These are phyloP conservation scores for Aspergillus cavernicola DNA, from an alignment of 495 filamentous ascomycete genomes.

Conservation along the genomic window DNA sequence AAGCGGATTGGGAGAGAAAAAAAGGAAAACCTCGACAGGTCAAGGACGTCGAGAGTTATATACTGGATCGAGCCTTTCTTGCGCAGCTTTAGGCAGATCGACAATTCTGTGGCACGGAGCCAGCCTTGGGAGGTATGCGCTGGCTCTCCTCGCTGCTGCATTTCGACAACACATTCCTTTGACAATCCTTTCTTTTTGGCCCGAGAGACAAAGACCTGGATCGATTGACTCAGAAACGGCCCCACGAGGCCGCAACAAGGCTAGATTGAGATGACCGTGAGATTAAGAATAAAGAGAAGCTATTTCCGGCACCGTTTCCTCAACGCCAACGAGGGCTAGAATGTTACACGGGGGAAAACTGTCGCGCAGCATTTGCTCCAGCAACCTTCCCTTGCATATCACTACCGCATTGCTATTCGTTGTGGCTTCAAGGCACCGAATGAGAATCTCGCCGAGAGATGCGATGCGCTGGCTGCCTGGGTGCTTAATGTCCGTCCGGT, in stretches of 20 bases:
- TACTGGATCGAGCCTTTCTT: constrained; percentile 1
- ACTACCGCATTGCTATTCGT: neutral
- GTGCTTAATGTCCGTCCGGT: neutral
- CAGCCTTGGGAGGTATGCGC: constrained; percentile 14
- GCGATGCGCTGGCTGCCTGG: constrained; percentile 8
- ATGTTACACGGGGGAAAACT: constrained; percentile 6
- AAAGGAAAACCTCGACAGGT: constrained; percentile 2
- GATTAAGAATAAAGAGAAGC: neutral
- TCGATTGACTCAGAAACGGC: neutral
- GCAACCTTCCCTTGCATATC: constrained; percentile 6
- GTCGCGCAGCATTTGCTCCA: constrained; percentile 7
- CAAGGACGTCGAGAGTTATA: constrained; percentile 9
- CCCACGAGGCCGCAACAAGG: neutral
- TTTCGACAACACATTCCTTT: constrained; percentile 21
- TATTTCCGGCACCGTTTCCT: neutral
- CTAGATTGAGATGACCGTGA: neutral
- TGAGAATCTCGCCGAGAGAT: constrained; percentile 7
- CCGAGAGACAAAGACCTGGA: neutral
- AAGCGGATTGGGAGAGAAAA: constrained; percentile 14
- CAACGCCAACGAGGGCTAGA: neutral
- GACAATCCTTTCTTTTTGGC: constrained; percentile 9
- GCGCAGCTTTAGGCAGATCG: constrained; percentile 15
- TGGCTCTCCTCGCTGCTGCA: constrained; percentile 9
- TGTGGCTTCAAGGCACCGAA: constrained; percentile 7
- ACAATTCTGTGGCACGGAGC: constrained; percentile 18